Conservation (phyloP, 129 eudicot species). For the Helianthus tuberosus region DNA sequence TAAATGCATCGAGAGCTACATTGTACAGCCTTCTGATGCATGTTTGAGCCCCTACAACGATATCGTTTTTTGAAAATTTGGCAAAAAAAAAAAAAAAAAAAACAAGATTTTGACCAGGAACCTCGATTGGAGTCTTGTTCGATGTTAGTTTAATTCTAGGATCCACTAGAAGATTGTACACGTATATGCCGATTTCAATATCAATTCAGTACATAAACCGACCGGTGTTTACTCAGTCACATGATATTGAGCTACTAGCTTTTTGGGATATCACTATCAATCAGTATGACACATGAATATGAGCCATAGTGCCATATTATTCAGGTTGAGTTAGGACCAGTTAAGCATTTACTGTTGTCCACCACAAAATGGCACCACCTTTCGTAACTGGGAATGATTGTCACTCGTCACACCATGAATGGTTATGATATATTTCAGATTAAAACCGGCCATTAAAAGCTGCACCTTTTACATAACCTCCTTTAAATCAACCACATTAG, state of each 20-base stretch:
- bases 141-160: background rate
- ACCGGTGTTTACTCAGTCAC: conserved; percentile 4
- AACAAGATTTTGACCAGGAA: background rate
- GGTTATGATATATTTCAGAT: conserved; percentile 16
- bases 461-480: conserved; percentile 3
- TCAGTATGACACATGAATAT: conserved; percentile 20
- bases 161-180: conserved; percentile 14
- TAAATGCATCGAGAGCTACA: background rate
- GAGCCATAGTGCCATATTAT: conserved; percentile 19
- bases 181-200: background rate
- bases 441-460: background rate
- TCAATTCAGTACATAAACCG: conserved; percentile 21
- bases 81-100: background rate
- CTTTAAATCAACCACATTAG: background rate
- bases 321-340: conserved; percentile 33
- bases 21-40: background rate
- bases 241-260: conserved; percentile 15
- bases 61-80: background rate
- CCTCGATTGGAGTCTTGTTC: background rate
- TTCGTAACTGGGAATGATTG: conserved; percentile 19
- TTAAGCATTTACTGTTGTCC: conserved; percentile 29
- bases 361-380: conserved; percentile 14
- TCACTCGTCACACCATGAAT: conserved; percentile 28
- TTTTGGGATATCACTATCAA: conserved; percentile 6
- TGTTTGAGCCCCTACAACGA: background rate